Evolutionary conservation across 345 rosid genomes (phyloP).

Genomic region (Euphorbia peplus): DNA sequence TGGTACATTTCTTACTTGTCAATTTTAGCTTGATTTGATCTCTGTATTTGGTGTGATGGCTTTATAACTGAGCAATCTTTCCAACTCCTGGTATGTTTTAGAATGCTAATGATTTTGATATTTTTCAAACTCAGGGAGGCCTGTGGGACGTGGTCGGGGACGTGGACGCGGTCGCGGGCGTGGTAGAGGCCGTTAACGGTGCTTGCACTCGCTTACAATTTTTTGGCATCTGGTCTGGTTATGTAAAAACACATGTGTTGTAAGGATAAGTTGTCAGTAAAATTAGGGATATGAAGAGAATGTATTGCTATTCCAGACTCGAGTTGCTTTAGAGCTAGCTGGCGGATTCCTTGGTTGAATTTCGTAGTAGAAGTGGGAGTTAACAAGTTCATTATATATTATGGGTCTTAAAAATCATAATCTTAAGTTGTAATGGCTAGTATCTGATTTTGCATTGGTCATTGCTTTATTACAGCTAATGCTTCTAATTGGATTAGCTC

Average conservation of each 20-base stretch:
- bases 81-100: not conserved
- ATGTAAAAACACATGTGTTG: no score
- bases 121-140: constrained; percentile 49
- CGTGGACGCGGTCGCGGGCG: constrained; percentile 73
- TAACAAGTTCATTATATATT: no score
- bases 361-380: no score
- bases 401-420: no score
- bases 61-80: not conserved
- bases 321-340: constrained; percentile 6
- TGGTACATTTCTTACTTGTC: constrained; percentile 39
- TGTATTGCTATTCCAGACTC: constrained; percentile 4
- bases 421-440: no score
- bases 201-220: constrained; percentile 18
- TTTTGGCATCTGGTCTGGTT: no score
- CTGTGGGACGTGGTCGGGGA: constrained; percentile 87
- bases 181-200: constrained; percentile 69
- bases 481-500: no score
- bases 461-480: no score
- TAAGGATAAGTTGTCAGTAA: constrained; percentile 21
- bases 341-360: no score
- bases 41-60: not conserved
- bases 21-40: not conserved
- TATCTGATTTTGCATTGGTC: no score
- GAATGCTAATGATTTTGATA: constrained; percentile 7
- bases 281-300: constrained; percentile 15